A percentile compares a stretch with the other conserved stretches of the same genome.
phyloP scores from a whole-genome alignment of 2,329 filamentous ascomycete species.

The Stachybotrys chartarum region DNA sequence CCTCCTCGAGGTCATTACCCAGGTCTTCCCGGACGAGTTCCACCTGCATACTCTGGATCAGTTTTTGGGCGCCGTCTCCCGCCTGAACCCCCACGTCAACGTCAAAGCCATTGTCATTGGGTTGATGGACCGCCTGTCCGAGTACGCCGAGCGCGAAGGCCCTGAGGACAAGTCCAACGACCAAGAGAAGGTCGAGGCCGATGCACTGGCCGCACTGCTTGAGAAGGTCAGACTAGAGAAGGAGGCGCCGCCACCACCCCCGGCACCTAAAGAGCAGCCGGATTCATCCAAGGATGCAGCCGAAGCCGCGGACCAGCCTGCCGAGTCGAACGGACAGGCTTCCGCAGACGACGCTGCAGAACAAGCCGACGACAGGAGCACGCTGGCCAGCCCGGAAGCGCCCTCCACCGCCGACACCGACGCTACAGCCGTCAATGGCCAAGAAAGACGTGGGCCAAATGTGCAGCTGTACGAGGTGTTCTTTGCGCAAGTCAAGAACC shows the following conservation, averaged over 20 bases:
- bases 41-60: constrained; percentile 95
- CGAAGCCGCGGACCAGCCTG: constrained; percentile 15
- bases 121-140: constrained; percentile 90
- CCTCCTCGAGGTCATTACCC: constrained; percentile 93
- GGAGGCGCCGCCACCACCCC: constrained; percentile 23
- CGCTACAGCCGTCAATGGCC: constrained; percentile 39
- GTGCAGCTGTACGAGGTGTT: constrained; percentile 95
- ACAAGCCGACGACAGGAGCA: constrained; percentile 21
- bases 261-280: constrained; percentile 9
- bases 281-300: constrained; percentile 7
- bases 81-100: constrained; percentile 93
- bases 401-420: constrained; percentile 40
- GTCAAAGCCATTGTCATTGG: constrained; percentile 98
- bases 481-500: constrained; percentile 88
- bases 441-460: constrained; percentile 46
- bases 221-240: constrained; percentile 69
- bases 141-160: constrained; percentile 87
- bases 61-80: constrained; percentile 85
- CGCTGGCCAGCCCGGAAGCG: constrained; percentile 21
- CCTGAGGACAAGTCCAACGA: constrained; percentile 64
- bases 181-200: constrained; percentile 71
- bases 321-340: constrained; percentile 27
- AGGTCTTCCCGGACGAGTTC: constrained; percentile 98
- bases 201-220: constrained; percentile 70
- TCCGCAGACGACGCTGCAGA: constrained; percentile 21